Evolutionary conservation across 2,329 filamentous ascomycete species (phyloP).

Genomic region (Acarospora socialis): DNA sequence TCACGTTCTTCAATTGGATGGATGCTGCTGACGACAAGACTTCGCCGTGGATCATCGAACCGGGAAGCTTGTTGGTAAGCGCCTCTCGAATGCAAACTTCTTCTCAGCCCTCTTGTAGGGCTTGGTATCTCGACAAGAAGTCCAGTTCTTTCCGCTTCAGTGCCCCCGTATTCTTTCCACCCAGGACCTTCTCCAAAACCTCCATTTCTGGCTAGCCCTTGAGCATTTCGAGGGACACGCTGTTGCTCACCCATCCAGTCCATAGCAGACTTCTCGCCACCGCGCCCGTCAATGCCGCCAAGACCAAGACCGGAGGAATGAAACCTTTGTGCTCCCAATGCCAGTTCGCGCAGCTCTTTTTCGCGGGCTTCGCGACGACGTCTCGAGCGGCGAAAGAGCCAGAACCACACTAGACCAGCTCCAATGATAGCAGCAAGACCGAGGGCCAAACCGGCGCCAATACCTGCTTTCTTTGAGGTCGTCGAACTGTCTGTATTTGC

Average conservation of each 20-base stretch:
- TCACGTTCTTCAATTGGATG: constrained; percentile 50
- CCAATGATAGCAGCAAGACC: constrained; percentile 41
- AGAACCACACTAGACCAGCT: constrained; percentile 33
- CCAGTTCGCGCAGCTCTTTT: constrained; percentile 39
- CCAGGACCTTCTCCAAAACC: constrained; percentile 12
- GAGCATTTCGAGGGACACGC: neutral
- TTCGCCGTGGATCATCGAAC: constrained; percentile 36
- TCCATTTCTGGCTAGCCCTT: too few species aligned
- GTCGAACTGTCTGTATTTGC: constrained; percentile 13
- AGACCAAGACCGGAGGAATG: constrained; percentile 18
- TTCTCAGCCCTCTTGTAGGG: constrained; percentile 26
- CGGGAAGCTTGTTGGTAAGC: constrained; percentile 27
- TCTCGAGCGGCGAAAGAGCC: constrained; percentile 36
- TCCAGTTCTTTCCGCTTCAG: constrained; percentile 27
- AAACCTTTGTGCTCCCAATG: constrained; percentile 35
- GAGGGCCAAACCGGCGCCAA: constrained; percentile 52
- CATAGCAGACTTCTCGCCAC: constrained; percentile 27
- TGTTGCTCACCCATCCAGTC: constrained; percentile 12
- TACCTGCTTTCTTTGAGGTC: constrained; percentile 36
- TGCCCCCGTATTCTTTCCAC: constrained; percentile 19
- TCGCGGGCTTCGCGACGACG: constrained; percentile 32
- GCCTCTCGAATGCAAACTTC: constrained; percentile 25
- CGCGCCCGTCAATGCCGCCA: constrained; percentile 11
- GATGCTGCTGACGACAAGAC: constrained; percentile 39
- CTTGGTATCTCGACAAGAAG: constrained; percentile 27